Base-by-base conservation (phyloP, 2,329 filamentous ascomycete species). In the Pyricularia sp. region DNA sequence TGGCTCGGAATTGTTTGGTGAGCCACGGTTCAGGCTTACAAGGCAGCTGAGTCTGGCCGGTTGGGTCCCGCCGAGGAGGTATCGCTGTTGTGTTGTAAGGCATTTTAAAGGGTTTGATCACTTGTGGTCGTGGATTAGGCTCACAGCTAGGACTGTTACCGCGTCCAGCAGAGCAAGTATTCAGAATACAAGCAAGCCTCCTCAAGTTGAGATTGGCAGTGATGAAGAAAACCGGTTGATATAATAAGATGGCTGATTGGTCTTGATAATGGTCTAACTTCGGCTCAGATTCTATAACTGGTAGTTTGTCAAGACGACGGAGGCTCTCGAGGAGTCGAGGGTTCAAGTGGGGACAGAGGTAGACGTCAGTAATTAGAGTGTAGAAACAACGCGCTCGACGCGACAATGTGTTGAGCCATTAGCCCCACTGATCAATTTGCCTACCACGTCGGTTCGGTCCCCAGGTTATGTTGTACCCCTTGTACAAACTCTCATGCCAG, bases 71-170 rank as follows among this genome's bases (percentile, higher is more conserved):
- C 16, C 88, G 81, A 53, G 89, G 90, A 69, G 88, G 84, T 65
- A 94, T 94, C 22, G 90, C 88, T 3, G 87, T 87, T 69, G 90
- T 93, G 77, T 96, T 96, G 79, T 94, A 93, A 30, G 93, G 90
- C 93, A 97, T 97, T 6, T 40, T 28, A n/a, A 16, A 28, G 24
- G 19, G 24, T 19, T 6, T 59, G 55, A 19, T 59, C 49, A 26
- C 55, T 30, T 8, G 26, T 1, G 28, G 19, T 16, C 26, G 55
- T 59, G 22, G 26, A 19, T 31, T 12, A 24, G n/a, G 53, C 9
- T 57, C 6, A 28, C 24, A 12, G 16, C 19, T 4, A 59, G 55
- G 16, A 49, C 19, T 49, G 40, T 8, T n/a, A 13, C 40, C 16
- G 19, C 19, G 40, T 49, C 19, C n/a, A n/a, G 19, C 19, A 49